phyloP scores from a whole-genome alignment of 345 rosid species.

The Nephelium lappaceum region DNA sequence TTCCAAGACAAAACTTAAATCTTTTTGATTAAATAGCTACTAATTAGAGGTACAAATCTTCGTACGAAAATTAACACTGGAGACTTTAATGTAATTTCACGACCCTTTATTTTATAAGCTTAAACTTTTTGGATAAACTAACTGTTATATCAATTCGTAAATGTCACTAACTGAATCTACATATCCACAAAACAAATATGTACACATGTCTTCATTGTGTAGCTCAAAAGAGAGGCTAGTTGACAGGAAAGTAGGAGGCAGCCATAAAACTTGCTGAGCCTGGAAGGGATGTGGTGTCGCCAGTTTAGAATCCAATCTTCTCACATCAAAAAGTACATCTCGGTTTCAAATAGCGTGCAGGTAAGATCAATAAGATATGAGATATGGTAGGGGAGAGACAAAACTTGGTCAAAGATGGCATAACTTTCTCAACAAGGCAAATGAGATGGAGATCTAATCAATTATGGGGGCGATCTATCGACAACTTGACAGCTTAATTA shows the following conservation, averaged over 20 bases:
- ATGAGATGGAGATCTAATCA: not conserved
- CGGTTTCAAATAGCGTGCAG: not conserved
- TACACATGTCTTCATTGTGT: not conserved
- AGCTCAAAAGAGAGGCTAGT: not conserved
- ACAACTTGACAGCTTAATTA: not conserved
- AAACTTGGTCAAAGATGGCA: not conserved
- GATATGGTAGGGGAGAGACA: not conserved
- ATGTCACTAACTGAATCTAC: not conserved
- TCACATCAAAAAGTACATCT: not conserved
- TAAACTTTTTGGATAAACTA: no score
- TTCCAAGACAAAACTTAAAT: no score
- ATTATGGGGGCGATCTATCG: not conserved
- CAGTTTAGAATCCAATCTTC: constrained; percentile 1
- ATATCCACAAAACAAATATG: not conserved
- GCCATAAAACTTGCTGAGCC: not conserved
- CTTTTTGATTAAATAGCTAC: no score
- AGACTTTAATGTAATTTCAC: no score
- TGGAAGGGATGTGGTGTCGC: not conserved
- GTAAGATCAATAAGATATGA: not conserved
- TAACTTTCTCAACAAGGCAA: constrained; percentile 39
- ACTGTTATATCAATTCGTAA: no score
- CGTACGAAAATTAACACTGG: no score
- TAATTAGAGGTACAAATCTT: no score
- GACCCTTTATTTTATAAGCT: no score
- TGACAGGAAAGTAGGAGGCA: not conserved